Percentiles rank a stretch among this genome's conserved stretches.
Conservation (phyloP, 768 basidiomycete species). For the Russula sp. region DNA sequence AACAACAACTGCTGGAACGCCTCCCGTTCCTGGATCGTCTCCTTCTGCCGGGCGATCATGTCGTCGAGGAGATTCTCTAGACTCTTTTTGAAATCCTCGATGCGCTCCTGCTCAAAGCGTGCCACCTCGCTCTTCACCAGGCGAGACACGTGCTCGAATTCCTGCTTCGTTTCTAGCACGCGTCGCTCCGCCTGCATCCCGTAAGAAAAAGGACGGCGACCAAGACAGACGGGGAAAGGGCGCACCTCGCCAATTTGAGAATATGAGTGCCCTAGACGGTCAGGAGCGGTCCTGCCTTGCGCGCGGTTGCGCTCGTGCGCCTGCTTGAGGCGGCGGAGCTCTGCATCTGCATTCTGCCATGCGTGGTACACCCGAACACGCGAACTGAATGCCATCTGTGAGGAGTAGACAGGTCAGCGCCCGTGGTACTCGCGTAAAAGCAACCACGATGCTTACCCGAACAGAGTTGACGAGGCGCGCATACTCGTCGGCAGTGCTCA, state of each 20-base stretch:
- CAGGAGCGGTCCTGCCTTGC: conserved; percentile 64
- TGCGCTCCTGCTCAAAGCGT: conserved; percentile 87
- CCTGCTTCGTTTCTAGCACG: conserved; percentile 73
- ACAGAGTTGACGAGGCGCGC: conserved; percentile 85
- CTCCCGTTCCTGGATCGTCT: conserved; percentile 37
- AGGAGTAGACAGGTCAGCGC: neutral
- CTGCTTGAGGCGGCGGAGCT: conserved; percentile 63
- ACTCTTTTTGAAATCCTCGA: conserved; percentile 86
- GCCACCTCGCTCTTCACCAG: conserved; percentile 84
- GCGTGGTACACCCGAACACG: conserved; percentile 74
- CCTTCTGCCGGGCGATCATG: conserved; percentile 77
- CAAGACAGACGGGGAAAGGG: neutral
- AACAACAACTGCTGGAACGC: conserved; percentile 19
- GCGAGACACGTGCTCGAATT: conserved; percentile 84
- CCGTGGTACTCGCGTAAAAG: neutral
- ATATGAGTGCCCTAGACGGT: conserved; percentile 66
- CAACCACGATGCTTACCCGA: conserved; percentile 43
- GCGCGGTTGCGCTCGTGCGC: conserved; percentile 76
- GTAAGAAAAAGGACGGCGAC: neutral
- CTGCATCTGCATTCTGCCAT: conserved; percentile 77
- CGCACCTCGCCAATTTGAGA: conserved; percentile 74
- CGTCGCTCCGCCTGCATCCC: conserved; percentile 68
- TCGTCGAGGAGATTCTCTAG: conserved; percentile 80
- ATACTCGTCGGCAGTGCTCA: conserved; percentile 90
- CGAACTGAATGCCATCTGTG: conserved; percentile 77